Base-by-base conservation (phyloP, 805 yeast species). In the Sugiyamaella marilandica region DNA sequence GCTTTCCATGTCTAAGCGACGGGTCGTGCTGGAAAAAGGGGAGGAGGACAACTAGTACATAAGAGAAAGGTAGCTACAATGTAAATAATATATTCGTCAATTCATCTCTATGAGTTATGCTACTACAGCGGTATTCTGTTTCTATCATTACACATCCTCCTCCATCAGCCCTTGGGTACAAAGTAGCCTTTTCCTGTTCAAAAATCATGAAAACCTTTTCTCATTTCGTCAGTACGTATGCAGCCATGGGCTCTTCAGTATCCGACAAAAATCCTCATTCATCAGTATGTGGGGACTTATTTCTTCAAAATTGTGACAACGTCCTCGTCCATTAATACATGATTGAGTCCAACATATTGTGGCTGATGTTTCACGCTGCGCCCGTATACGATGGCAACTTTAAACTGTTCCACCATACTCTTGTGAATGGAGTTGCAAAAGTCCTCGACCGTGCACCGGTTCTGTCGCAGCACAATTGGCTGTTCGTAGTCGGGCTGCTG, bases 361-460 rank as follows among this genome's bases (percentile, higher is more conserved):
- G 98, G 98, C 71, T 92, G 97, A 70, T 94, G 99, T 74, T 94
- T 94, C 50, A 92, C 98, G 67, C 95, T 86, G 43, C 52, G 80
- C 35, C 99, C 99, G 66, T 77, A 94, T 1, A 94, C 99, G 56
- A 89, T 79, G 1, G 99, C 99, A 62, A 82, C 85, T 71, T 89
- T 86, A 72, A 94, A 94, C 65, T 94, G 96, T 41, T 86, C 95
- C 37, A 94, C 95, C 66, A 94, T 76, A 39, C 92, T 83, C 73
- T 92, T 94, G 76, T 94, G 99, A 62, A 94, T 94, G 59, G 90
- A 85, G 70, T 89, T 87, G 83, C 99, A 94, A 59, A 94, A 94
- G 69, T 94, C 98, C 70, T 87, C 96, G 44, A 94, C 95, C 0
- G 96, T 71, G 67, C 91, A 83, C 59, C 86, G 81, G 59, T 84